Evolutionary conservation across 805 yeast genomes (phyloP).

Genomic region (Barnettozyma populi): DNA sequence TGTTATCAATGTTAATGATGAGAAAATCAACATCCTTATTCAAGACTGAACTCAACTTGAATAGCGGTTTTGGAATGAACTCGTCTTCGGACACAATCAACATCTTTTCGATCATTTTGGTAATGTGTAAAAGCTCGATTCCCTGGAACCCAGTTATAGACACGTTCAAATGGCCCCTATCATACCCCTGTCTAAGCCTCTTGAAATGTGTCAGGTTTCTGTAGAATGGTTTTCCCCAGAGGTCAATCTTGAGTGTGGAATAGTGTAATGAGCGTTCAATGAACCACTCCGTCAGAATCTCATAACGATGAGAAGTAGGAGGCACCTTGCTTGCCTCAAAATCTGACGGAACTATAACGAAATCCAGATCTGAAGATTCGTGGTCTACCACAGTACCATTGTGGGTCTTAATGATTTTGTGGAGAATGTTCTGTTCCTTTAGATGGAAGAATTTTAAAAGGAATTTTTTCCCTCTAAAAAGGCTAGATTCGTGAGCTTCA

Average conservation of each 20-base stretch:
- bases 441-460: constrained; percentile 36
- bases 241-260: constrained; percentile 42
- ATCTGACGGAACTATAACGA: constrained; percentile 20
- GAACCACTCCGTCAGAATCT: constrained; percentile 70
- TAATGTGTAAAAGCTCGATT: constrained; percentile 65
- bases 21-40: constrained; percentile 70
- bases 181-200: constrained; percentile 1
- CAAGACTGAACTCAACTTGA: constrained; percentile 26
- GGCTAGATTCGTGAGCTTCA: constrained; percentile 6
- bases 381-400: constrained; percentile 31
- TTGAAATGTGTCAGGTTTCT: constrained; percentile 17
- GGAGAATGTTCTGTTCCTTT: constrained; percentile 33
- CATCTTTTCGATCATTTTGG: constrained; percentile 47
- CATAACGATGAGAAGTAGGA: constrained; percentile 13
- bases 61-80: neutral
- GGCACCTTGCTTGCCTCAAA: constrained; percentile 15
- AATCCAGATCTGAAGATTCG: constrained; percentile 5
- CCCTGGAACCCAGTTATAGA: constrained; percentile 75
- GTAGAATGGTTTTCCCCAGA: constrained; percentile 55
- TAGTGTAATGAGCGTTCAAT: constrained; percentile 68
- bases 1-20: constrained; percentile 31
- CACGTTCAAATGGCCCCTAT: constrained; percentile 19
- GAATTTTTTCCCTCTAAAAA: constrained; percentile 42
- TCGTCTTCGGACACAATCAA: constrained; percentile 45
- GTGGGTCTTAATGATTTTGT: constrained; percentile 39